Evolutionary conservation across 2,329 filamentous ascomycete species (phyloP).

Genomic region (Penicillium sp.): DNA sequence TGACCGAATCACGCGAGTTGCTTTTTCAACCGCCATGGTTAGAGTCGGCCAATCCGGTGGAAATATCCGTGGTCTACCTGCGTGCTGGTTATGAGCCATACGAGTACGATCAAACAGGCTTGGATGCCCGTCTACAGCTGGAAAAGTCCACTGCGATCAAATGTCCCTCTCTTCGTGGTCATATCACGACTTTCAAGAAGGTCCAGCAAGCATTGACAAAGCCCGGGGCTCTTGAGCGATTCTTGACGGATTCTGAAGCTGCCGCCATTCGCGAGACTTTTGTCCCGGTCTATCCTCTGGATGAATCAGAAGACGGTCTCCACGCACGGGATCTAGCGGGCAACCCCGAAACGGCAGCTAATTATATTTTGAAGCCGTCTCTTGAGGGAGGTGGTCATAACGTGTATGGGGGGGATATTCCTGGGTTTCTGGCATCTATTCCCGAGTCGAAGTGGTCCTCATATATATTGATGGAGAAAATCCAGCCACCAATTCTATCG

Average conservation of each 20-base stretch:
- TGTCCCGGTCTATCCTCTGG: conserved; percentile 38
- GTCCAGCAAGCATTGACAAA: conserved; percentile 43
- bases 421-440: conserved; percentile 30
- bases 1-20: conserved; percentile 34
- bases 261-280: conserved; percentile 36
- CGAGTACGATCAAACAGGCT: conserved; percentile 40
- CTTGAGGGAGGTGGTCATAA: conserved; percentile 48
- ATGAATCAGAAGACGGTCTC: conserved; percentile 30
- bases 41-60: conserved; percentile 20
- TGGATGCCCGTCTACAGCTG: conserved; percentile 33
- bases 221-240: conserved; percentile 35
- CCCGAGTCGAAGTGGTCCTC: conserved; percentile 29
- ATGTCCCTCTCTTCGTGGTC: conserved; percentile 44
- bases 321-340: conserved; percentile 26
- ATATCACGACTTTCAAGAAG: conserved; percentile 46
- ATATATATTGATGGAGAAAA: conserved; percentile 45
- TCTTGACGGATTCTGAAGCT: conserved; percentile 30
- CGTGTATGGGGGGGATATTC: conserved; percentile 41
- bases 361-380: conserved; percentile 46
- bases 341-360: conserved; percentile 19
- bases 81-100: conserved; percentile 44
- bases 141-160: conserved; percentile 46
- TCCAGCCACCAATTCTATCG: conserved; percentile 31
- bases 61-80: conserved; percentile 46
- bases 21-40: conserved; percentile 36